A percentile compares a stretch with the other conserved stretches of the same genome.
phyloP scores from a whole-genome alignment of 2,329 filamentous ascomycete genomes.

The Paecilomyces formosus region DNA sequence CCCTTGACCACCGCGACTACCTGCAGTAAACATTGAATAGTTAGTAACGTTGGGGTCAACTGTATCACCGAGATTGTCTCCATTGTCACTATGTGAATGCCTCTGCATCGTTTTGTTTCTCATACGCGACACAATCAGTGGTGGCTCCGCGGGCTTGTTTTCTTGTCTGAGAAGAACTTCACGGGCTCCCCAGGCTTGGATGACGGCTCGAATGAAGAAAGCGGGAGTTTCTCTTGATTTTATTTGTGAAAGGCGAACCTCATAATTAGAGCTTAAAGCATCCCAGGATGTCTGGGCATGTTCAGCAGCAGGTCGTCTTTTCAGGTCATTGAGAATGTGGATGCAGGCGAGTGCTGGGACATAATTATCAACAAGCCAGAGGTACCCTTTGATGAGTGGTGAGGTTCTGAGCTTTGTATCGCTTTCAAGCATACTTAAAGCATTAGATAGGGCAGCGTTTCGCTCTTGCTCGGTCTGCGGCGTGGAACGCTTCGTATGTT shows the following conservation, averaged over 20 bases:
- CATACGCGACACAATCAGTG: conserved; percentile 24
- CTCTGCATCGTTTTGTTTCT: conserved; percentile 12
- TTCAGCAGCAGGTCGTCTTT: conserved; percentile 23
- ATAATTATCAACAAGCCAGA: conserved; percentile 37
- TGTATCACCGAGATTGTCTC: too few species aligned
- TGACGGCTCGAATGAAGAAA: conserved; percentile 29
- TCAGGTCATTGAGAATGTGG: conserved; percentile 38
- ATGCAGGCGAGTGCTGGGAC: conserved; percentile 46
- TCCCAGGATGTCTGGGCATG: conserved; percentile 36
- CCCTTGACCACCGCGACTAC: too few species aligned
- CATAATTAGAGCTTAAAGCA: conserved; percentile 40
- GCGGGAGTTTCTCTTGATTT: conserved; percentile 13
- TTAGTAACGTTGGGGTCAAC: too few species aligned
- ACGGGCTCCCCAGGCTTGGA: conserved; percentile 35
- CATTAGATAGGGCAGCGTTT: conserved; percentile 21
- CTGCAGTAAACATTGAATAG: too few species aligned
- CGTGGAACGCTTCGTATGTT: conserved; percentile 9
- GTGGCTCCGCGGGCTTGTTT: conserved; percentile 10
- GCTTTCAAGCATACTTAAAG: conserved; percentile 35
- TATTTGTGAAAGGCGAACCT: conserved; percentile 20
- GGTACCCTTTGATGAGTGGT: conserved; percentile 32
- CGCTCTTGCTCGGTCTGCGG: conserved; percentile 21
- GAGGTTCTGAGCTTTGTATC: conserved; percentile 41
- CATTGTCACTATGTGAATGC: background rate
- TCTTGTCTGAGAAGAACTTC: conserved; percentile 11